Base-by-base conservation (phyloP, 441 rosid species). In the Arabidopsis lyrata region DNA sequence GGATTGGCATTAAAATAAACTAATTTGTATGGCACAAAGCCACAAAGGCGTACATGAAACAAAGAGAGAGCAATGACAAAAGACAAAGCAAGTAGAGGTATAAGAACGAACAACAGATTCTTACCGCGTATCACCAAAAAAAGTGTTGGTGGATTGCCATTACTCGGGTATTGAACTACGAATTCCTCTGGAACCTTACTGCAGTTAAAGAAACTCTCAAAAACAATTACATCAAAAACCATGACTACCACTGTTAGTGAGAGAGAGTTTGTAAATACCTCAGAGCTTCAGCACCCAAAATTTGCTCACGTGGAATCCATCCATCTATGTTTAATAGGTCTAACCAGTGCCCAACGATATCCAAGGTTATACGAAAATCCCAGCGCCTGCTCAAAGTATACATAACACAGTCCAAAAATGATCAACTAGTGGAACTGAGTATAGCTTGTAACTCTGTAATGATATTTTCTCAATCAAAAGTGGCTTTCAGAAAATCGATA, bases 221-320 rank as follows among this genome's bases (percentile, higher is more conserved):
- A 42, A 39, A 63, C 50, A 36, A 60, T 47, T 12, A 77, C 65
- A 68, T 56, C 55, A 61, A 39, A 63, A 78, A 69, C 31, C 63
- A 60, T 61, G 6, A 60, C 62, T 61, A 77, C 60, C 8, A 41
- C 2, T 6, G 70, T 63, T 54, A 78, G 67, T 47, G 72, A 50
- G 31, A 44, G 52, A 24, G 27, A 24, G 27, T 24, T 24, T 41
- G 59, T 15, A 56, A 18, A 39, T 81, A 96, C 98, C 99, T 96
- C 76, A 83, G 86, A 66, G 99, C 95, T 90, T 96, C 99, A 82
- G 93, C 86, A 73, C 99, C 99, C 69, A 94, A 77, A 76, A 96
- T 92, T 83, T 92, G 99, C 79, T 94, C 99, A 22, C 97, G 93
- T 16, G 99, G 99, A 83, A 96, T 92, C 99, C 99, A 96, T 77